Evolutionary conservation across 2,329 filamentous ascomycete genomes (phyloP).

Genomic region (Aureobasidium sp.): DNA sequence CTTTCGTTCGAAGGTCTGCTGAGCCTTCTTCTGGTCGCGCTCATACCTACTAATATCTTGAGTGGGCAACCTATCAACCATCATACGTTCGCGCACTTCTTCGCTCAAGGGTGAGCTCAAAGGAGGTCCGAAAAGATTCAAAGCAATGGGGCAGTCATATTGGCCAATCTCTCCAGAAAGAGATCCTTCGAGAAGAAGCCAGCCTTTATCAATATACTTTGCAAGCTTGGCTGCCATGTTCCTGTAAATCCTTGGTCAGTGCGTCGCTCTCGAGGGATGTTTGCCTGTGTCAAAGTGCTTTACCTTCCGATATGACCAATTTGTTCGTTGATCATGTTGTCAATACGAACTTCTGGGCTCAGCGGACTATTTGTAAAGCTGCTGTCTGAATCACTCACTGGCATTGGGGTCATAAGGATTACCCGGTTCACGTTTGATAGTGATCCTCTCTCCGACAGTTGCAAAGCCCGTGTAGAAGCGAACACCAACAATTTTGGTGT

Average conservation of each 20-base stretch:
- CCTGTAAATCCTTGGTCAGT: conserved; percentile 25
- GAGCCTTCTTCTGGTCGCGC: conserved; percentile 28
- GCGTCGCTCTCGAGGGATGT: neutral
- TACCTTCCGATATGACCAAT: conserved; percentile 66
- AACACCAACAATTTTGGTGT: conserved; percentile 54
- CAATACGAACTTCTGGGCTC: conserved; percentile 66
- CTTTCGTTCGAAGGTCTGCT: conserved; percentile 23
- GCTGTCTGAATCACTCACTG: neutral
- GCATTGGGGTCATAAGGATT: conserved; percentile 42
- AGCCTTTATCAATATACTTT: conserved; percentile 56
- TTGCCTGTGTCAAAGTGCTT: neutral
- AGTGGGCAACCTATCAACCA: conserved; percentile 55
- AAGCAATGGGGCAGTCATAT: conserved; percentile 65
- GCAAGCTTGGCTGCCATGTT: conserved; percentile 63
- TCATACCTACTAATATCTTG: conserved; percentile 36
- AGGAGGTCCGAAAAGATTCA: conserved; percentile 65
- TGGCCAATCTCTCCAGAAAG: conserved; percentile 58
- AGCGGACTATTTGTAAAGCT: conserved; percentile 35
- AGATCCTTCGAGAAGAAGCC: conserved; percentile 60
- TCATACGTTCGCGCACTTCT: conserved; percentile 40
- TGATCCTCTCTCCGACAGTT: conserved; percentile 43
- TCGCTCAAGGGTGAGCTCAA: conserved; percentile 35
- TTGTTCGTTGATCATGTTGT: conserved; percentile 67
- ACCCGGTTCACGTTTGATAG: conserved; percentile 56
- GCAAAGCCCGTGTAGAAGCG: conserved; percentile 47